These are phyloP conservation scores for Teratosphaeria pseudoeucalypti DNA, from an alignment of 2,329 filamentous ascomycete genomes.

Conservation along the genomic window DNA sequence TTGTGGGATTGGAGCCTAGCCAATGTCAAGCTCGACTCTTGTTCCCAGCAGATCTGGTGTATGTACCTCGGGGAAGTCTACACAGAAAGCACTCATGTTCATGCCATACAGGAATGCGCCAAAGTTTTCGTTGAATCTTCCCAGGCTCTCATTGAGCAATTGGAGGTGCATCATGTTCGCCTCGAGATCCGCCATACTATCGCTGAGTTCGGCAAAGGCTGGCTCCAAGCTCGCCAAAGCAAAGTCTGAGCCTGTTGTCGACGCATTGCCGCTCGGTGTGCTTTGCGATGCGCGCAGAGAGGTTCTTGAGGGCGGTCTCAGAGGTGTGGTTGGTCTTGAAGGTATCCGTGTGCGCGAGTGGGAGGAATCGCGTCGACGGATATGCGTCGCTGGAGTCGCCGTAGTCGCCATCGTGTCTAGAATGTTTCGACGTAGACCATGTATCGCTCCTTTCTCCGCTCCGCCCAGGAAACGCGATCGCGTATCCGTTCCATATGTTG, in stretches of 20 bases:
- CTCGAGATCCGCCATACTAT: conserved; percentile 90
- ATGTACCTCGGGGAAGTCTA: conserved; percentile 85
- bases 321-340: conserved; percentile 80
- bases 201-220: conserved; percentile 83
- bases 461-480: not conserved
- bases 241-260: conserved; percentile 42
- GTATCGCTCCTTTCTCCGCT: not conserved
- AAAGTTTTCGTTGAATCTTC: conserved; percentile 91
- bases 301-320: conserved; percentile 79
- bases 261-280: conserved; percentile 33
- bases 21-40: not conserved
- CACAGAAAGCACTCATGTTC: conserved; percentile 98
- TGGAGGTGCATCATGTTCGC: conserved; percentile 97
- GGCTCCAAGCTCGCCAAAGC: conserved; percentile 79
- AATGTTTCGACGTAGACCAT: not conserved
- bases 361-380: conserved; percentile 7
- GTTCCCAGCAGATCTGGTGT: not conserved
- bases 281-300: conserved; percentile 64
- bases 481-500: not conserved
- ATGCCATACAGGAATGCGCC: conserved; percentile 89
- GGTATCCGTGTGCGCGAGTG: conserved; percentile 43
- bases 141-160: conserved; percentile 88
- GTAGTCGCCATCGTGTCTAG: conserved; percentile 10
- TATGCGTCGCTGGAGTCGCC: conserved; percentile 4
- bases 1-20: conserved; percentile 67